Evolutionary conservation across 2,329 filamentous ascomycete genomes (phyloP).

Genomic region (Zopfia rhizophila): DNA sequence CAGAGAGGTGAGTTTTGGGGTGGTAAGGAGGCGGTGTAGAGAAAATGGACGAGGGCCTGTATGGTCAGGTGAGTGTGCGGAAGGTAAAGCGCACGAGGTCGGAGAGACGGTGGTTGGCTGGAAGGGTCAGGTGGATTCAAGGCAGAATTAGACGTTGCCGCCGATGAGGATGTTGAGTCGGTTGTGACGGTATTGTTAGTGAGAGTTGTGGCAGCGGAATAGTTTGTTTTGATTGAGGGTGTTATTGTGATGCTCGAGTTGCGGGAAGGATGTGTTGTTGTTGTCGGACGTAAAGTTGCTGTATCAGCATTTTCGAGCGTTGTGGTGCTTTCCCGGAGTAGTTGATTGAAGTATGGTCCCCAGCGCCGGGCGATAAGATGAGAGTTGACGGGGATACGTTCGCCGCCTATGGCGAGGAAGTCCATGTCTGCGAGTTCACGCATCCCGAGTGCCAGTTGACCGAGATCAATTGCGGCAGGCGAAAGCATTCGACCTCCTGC

Average conservation of each 20-base stretch:
- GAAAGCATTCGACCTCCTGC: conserved; percentile 82
- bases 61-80: conserved; percentile 92
- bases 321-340: conserved; percentile 82
- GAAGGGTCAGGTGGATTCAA: conserved; percentile 65
- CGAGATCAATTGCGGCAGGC: conserved; percentile 83
- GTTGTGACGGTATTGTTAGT: conserved; percentile 49
- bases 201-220: conserved; percentile 55
- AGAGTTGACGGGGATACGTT: conserved; percentile 93
- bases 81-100: conserved; percentile 88
- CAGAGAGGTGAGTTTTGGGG: conserved; percentile 79
- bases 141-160: conserved; percentile 52
- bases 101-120: conserved; percentile 66
- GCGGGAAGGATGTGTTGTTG: conserved; percentile 67
- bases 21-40: conserved; percentile 92
- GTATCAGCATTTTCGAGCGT: conserved; percentile 74
- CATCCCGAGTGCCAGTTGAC: conserved; percentile 79
- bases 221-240: conserved; percentile 66
- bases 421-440: conserved; percentile 97
- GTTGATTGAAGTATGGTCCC: conserved; percentile 95
- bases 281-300: conserved; percentile 73
- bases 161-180: conserved; percentile 52
- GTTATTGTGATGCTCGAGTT: conserved; percentile 90
- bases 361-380: conserved; percentile 86
- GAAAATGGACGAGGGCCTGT: conserved; percentile 88
- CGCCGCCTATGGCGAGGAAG: conserved; percentile 88